These are phyloP conservation scores for Carex parvula DNA, from an alignment of 176 grass and related monocot species.

Conservation along the genomic window DNA sequence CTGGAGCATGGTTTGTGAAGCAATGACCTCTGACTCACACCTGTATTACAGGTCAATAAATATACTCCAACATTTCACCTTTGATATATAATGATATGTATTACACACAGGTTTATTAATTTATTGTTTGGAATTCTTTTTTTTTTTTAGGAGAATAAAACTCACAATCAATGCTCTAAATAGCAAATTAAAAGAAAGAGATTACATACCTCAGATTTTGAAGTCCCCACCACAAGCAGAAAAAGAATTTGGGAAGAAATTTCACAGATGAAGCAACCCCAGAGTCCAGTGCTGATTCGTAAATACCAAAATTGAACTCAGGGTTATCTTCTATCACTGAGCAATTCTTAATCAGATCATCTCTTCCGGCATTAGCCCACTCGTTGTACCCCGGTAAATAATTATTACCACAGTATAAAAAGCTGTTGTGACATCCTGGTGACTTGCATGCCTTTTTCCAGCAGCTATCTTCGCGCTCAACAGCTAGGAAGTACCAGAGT, in stretches of 20 bases:
- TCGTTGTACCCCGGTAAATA: conserved; percentile 27
- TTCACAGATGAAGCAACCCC: conserved; percentile 43
- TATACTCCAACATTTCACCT: neutral
- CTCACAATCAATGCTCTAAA: neutral
- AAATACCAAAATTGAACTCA: conserved; percentile 74
- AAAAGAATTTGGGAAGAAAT: conserved; percentile 51
- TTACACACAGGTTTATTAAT: neutral
- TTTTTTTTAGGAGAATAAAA: neutral
- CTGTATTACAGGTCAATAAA: neutral
- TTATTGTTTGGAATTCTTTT: neutral
- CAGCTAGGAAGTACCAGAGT: conserved; percentile 79
- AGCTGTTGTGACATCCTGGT: conserved; percentile 42
- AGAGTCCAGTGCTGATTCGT: conserved; percentile 46
- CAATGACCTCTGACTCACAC: neutral
- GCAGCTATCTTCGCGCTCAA: conserved; percentile 65
- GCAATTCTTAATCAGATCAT: conserved; percentile 44
- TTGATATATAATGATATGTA: neutral
- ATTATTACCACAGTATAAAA: conserved; percentile 62
- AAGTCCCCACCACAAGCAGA: conserved; percentile 88
- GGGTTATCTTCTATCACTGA: conserved; percentile 26
- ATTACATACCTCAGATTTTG: conserved; percentile 67
- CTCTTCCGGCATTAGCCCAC: conserved; percentile 51
- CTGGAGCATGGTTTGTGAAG: neutral
- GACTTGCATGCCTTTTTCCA: conserved; percentile 52
- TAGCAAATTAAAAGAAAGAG: neutral